Base-by-base conservation (phyloP, 208 protist species). In the Acanthamoeba castellanii region DNA sequence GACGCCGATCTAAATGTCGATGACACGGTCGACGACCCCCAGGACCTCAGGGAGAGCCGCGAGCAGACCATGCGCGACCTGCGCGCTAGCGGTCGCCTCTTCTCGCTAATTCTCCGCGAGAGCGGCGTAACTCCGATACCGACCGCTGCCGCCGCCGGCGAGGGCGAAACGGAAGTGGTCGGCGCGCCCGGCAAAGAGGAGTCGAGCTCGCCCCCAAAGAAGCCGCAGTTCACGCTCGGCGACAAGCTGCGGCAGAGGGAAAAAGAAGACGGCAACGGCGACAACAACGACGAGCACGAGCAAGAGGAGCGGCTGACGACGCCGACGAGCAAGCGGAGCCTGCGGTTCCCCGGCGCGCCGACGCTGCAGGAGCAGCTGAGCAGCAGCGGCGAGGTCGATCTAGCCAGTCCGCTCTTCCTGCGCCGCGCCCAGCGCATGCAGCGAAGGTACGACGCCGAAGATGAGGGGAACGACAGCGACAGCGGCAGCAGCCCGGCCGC, bases 311-410 rank as follows among this genome's bases (percentile, higher is more conserved):
- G 20, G 57, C 20, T 18, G 57, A 64, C 57, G 22, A 64, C 57
- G 57, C 57, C 57, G 57, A 64, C 57, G 57, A 64, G 18, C 57
- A 64, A 64, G 57, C 1, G 57, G 20, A 27, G 57, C 22, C 22
- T 7, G 57, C 57, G 57, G 22, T 64, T 64, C 57, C 57, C 13
- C 16, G 18, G 55, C 22, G 1, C 57, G 20, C 5, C 64, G 14
- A 72, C 64, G n/a, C 74, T 82, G 42, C 74, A 82, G 74, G 74
- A 82, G 22, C 74, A 82, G 42, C 74, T 82, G 74, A 82, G 42
- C 74, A 82, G 74, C 74, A 82, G 74, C 74, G 74, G 74, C 42
- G 74, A 82, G 37, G 74, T 82, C 42, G 74, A 82, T 27, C 42
- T 82, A 0, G 20, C 64, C 13, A 82, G 74, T 22, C 74, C 74